Base-by-base conservation (phyloP, 2,329 filamentous ascomycete genomes). In the Corniculantispora saksenae region DNA sequence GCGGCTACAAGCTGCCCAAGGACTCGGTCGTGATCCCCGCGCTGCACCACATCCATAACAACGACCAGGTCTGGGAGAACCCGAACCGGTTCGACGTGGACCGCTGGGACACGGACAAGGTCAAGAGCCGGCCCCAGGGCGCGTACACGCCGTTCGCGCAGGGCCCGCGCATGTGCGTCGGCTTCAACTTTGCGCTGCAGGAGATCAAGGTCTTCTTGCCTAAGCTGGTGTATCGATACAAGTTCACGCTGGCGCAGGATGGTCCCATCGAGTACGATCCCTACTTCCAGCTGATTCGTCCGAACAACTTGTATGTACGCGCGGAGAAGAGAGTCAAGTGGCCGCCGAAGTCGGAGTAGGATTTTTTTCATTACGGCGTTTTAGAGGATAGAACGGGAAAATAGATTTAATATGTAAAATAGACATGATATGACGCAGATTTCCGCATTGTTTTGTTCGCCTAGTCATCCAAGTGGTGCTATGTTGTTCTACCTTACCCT, bases 101-200 rank as follows among this genome's bases (percentile, higher is more conserved):
- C 66, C 77, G 87, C 2, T 89, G 87, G 87, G 81, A 83, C 67
- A 81, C 81, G 0, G 81, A 84, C 0, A 75, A 78, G 15, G 84
- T 86, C 63, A 85, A 84, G 76, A 80, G 79, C 68, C 72, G 80
- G 2, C 84, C 82, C 54, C 79, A 80, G 35, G 81, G 79, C 1
- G 76, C 82, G 0, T 89, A 89, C 69, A 77, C 84, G 3, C 87
- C 87, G 0, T 90, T 89, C 67, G 86, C 83, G 0, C 76, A 81
- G 0, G 87, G 87, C 0, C 82, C 79, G 0, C 77, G 87, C 1
- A 82, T 82, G 76, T 89, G 87, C 67, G 85, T 89, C 63, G 87
- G 86, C 0, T 89, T 88, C 80, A 89, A 88, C 74, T 88, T 89
- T 72, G 87, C 86, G 0, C 75, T 89, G 8, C 81, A 83, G 66